These are phyloP conservation scores for Mortierella polycephala DNA, from an alignment of 371 early-diverging fungal species.

Conservation along the genomic window DNA sequence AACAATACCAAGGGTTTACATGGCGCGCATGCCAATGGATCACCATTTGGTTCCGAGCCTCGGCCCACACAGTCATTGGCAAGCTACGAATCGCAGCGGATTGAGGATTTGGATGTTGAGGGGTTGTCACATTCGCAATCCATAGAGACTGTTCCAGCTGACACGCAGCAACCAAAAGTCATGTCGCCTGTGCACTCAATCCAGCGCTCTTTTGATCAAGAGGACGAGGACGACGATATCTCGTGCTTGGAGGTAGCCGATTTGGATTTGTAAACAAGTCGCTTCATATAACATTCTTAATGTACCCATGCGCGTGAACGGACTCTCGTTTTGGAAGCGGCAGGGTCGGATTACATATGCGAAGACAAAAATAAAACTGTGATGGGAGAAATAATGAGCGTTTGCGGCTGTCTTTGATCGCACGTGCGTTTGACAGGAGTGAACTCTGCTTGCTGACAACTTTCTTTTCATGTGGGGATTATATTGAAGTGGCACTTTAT, in stretches of 20 bases:
- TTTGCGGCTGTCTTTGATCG: no score
- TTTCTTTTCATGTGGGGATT: slow-evolving; percentile 3
- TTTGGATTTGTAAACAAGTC: neutral
- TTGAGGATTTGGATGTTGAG: slow-evolving; percentile 37
- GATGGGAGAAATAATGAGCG: neutral
- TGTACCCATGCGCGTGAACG: no score
- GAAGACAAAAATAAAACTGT: no score
- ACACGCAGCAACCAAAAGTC: neutral
- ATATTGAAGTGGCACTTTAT: neutral
- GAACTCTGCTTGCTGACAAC: no score
- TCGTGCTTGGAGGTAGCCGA: slow-evolving; percentile 31
- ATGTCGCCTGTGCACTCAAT: neutral
- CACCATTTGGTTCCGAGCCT: neutral
- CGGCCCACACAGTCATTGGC: neutral
- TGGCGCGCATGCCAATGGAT: neutral
- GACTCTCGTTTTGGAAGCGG: no score
- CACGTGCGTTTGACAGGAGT: no score
- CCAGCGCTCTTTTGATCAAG: neutral
- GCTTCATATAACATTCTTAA: neutral
- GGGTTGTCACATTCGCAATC: slow-evolving; percentile 18
- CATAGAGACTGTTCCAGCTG: neutral
- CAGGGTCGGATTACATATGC: no score
- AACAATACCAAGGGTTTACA: neutral
- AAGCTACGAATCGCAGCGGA: slow-evolving; percentile 23
- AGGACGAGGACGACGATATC: slow-evolving; percentile 27